phyloP scores from a whole-genome alignment of 1,139 yeast genomes.

The Nematodospora anomalae region DNA sequence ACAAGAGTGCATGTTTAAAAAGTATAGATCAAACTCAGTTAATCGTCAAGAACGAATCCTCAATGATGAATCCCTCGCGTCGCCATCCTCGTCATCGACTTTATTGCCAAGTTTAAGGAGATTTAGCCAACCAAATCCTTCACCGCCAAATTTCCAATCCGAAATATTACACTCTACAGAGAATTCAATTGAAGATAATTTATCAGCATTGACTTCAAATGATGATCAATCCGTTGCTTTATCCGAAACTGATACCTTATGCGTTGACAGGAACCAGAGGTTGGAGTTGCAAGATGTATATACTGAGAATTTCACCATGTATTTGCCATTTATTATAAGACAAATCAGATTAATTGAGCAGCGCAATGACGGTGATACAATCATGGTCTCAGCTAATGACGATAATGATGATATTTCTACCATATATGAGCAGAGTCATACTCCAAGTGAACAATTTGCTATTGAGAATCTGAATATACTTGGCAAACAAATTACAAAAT shows the following conservation, averaged over 20 bases:
- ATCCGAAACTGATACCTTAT: constrained; percentile 29
- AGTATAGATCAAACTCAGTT: constrained; percentile 9
- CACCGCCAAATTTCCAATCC: constrained; percentile 1
- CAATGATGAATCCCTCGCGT: background rate
- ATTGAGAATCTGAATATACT: constrained; percentile 15
- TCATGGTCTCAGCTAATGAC: constrained; percentile 6
- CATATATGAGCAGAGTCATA: constrained; percentile 19
- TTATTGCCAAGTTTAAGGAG: constrained; percentile 1
- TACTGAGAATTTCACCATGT: constrained; percentile 38
- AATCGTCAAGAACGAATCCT: background rate
- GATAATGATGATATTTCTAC: constrained; percentile 24
- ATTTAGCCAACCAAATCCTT: constrained; percentile 9
- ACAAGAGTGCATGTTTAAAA: constrained; percentile 13
- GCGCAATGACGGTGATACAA: constrained; percentile 2
- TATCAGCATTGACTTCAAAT: constrained; percentile 7
- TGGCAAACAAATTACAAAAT: constrained; percentile 20
- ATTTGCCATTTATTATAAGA: constrained; percentile 39
- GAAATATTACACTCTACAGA: constrained; percentile 9
- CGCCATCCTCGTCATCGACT: background rate
- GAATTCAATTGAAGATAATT: constrained; percentile 2
- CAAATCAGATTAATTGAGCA: constrained; percentile 22
- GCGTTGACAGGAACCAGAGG: constrained; percentile 21
- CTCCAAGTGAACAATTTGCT: constrained; percentile 7
- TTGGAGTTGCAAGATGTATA: constrained; percentile 37
- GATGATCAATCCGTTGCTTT: constrained; percentile 15